Evolutionary conservation across 805 yeast species (phyloP), one percentile per base, ranked within the genome.

Genomic region (Candida coleopterorum): DNA sequence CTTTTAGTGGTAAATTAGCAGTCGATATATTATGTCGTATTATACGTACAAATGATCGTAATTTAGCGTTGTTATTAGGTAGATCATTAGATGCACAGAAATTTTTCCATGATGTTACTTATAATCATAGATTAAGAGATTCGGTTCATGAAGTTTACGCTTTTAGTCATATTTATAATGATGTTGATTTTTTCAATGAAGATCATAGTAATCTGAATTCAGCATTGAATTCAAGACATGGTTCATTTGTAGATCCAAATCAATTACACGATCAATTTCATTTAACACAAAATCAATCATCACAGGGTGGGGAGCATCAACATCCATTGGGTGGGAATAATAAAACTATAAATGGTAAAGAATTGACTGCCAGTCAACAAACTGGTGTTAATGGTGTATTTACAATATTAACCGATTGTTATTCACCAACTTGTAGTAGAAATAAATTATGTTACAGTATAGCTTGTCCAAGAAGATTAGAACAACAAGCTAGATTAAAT

Each of bases 361-460:
- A 39, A 23, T 28, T 40, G 18, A 37, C 39, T 18, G 41, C 44
- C 11, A 39, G 56, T 12, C 46, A 45, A 24, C 52, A 45, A 35
- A 56, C 64, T 4, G 66, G 68, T 0, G 88, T 87, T 9, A 85
- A 85, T 57, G 98, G 98, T 48, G 95, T 93, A 3, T 93, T 90
- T 53, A 90, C 96, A 1, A 65, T 90, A 29, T 67, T 93, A 43
- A 85, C 97, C 0, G 96, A 89, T 53, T 93, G 98, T 62, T 93
- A 93, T 53, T 88, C 97, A 0, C 96, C 98, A 23, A 93, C 98
- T 0, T 93, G 98, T 62, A 81, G 96, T 4, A 70, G 94, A 35
- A 94, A 86, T 50, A 70, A 77, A 23, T 65, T 90, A 26, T 93
- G 98, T 61, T 93, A 93, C 60, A 85, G 95, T 29, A 89, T 93